Evolutionary conservation across 2,329 filamentous ascomycete genomes (phyloP).

Genomic region (Pseudocercospora ulei): DNA sequence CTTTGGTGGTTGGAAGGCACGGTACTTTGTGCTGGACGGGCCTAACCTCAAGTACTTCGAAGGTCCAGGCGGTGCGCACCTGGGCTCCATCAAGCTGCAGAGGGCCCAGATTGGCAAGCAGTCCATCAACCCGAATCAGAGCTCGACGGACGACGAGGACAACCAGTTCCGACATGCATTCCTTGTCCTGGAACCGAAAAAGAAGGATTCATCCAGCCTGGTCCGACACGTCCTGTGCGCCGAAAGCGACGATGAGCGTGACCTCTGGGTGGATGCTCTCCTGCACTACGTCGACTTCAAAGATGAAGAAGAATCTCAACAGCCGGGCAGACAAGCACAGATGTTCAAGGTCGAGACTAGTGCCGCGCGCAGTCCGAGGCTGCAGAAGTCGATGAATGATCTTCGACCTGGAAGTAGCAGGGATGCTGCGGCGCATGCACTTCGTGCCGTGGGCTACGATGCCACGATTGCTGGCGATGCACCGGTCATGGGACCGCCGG

Average conservation of each 20-base stretch:
- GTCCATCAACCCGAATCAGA: slow-evolving; percentile 54
- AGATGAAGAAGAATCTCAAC: slow-evolving; percentile 46
- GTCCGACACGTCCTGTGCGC: slow-evolving; percentile 92
- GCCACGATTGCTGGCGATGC: slow-evolving; percentile 50
- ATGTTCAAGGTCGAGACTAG: slow-evolving; percentile 25
- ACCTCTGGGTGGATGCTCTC: slow-evolving; percentile 85
- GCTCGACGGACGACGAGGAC: slow-evolving; percentile 61
- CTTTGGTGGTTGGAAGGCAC: slow-evolving; percentile 95
- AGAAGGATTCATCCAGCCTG: slow-evolving; percentile 78
- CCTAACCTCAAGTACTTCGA: slow-evolving; percentile 82
- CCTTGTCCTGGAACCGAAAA: slow-evolving; percentile 87
- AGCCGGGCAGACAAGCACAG: slow-evolving; percentile 20
- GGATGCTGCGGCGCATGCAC: slow-evolving; percentile 19
- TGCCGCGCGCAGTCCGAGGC: slow-evolving; percentile 28
- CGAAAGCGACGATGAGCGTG: slow-evolving; percentile 84
- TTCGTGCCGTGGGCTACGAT: slow-evolving; percentile 45
- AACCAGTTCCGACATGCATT: slow-evolving; percentile 97
- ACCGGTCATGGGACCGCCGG: slow-evolving; percentile 42
- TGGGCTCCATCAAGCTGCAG: slow-evolving; percentile 86
- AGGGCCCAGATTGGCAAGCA: slow-evolving; percentile 93
- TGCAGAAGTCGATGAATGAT: slow-evolving; percentile 35
- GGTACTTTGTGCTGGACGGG: slow-evolving; percentile 60
- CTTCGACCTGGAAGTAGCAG: slow-evolving; percentile 24
- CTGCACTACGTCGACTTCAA: slow-evolving; percentile 77
- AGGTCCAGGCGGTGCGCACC: slow-evolving; percentile 74